Base-by-base conservation (phyloP, 768 basidiomycete genomes). In the Hortiboletus flavorubellus region DNA sequence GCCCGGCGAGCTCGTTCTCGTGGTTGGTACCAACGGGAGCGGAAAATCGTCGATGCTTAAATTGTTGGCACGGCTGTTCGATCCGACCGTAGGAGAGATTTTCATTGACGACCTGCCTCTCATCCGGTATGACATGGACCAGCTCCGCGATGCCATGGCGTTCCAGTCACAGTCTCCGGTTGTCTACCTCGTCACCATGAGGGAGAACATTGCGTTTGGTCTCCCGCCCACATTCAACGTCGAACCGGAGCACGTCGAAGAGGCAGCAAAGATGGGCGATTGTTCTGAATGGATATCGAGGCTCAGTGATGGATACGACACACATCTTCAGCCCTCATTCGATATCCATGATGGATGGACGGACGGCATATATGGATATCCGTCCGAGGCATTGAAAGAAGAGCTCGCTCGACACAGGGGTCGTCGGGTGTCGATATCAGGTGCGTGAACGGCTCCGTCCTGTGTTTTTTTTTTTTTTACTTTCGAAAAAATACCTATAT, bases 101-200 rank as follows among this genome's bases (percentile, higher is more conserved):
- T 61, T 76, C 15, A 68, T 84, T 34, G 78, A 84, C 49, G 76
- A 73, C 8, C 35, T 64, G 3, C 71, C 75, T 0, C 73, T 78
- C 10, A 53, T 65, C 2, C 57, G 66, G 0, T 83, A 80, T 38
- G 64, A 69, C 10, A 54, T 72, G 0, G 59, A 64, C 7, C 73
- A 78, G 34, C 65, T 85, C 3, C 79, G 79, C 16, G 65, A 63
- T 0, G 70, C 80, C 1, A 79, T 77, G 31, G 72, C 77, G 0
- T 72, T 79, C 29, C 74, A 84, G 16, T 76, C 78, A 0, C 83
- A 84, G 54, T 77, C 78, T 8, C 78, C 78, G 30, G 58, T 68
- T 2, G 57, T 83, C 9, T 84, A 76, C 53, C 83, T 82, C 0
- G 59, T 82, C 1, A 75, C 76, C 0, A 64, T 83, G 2, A 59